Base-by-base conservation (phyloP, 768 basidiomycete species). In the Tylopilus sp. region DNA sequence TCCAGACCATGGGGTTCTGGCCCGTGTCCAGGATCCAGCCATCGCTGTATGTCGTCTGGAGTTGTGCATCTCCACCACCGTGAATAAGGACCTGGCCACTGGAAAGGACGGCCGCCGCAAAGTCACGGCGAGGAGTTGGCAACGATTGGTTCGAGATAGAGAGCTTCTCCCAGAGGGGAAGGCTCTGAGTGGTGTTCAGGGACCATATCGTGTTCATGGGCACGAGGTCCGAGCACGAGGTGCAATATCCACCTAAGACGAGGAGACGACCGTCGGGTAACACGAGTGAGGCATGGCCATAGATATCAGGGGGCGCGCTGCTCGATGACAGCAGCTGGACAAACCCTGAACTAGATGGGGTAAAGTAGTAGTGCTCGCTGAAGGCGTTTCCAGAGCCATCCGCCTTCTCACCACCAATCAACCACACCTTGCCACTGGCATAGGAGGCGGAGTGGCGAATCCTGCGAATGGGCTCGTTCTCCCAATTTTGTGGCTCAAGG, bases 341-440 rank as follows among this genome's bases (percentile, higher is more conserved):
- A 67, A 92, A 94, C 6, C 74, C 67, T 21, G 74, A 72, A 4
- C 57, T 56, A 11, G 58, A 69, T 17, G 82, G 76, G 57, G 78
- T 63, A 69, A 89, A 91, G 20, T 77, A 64, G 58, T 82, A 91
- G 49, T 86, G 78, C 41, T 87, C 82, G 6, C 77, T 71, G 61
- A 87, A 83, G 1, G 73, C 79, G 44, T 69, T 72, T 1, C 75
- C 75, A 9, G 91, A 94, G 12, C 82, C 89, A 65, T 95, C 93
- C n/a, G 81, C 81, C 59, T 78, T 83, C 68, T 87, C 79, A 8
- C 93, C 93, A 3, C 93, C 93, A 41, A 87, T 76, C 31, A 95
- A 75, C 69, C 78, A 90, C 11, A 90, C 73, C 40, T 72, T 69
- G 6, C 83, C 84, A 7, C 70, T 68, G 1, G 73, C 52, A 11